A percentile compares a stretch with the other conserved stretches of the same genome.
Evolutionary conservation across 2,329 filamentous ascomycete species (phyloP).

Genomic region (Paecilomyces formosus): DNA sequence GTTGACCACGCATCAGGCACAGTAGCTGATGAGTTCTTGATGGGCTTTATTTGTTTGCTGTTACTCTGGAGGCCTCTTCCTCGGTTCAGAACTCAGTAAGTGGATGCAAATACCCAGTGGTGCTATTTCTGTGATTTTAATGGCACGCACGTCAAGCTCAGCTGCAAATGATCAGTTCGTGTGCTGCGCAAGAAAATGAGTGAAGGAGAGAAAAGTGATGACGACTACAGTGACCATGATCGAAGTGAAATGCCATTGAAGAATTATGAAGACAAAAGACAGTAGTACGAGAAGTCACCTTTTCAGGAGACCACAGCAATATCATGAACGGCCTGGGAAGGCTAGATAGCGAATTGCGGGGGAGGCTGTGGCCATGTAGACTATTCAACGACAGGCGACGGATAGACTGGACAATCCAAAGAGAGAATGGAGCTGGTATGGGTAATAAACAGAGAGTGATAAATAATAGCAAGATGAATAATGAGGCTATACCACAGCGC

Average conservation of each 20-base stretch:
- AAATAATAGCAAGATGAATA: not conserved
- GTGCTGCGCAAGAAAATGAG: not conserved
- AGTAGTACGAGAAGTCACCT: not conserved
- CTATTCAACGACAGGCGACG: not conserved
- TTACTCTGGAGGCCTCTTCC: not conserved
- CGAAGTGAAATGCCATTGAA: not conserved
- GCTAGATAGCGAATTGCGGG: not conserved
- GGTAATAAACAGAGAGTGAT: not conserved
- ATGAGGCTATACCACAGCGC: not conserved
- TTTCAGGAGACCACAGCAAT: not conserved
- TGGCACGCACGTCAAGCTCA: not conserved
- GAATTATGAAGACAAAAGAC: not conserved
- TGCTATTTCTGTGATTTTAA: not conserved
- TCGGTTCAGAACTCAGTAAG: not conserved
- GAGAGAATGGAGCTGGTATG: not conserved
- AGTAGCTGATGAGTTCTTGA: conserved; percentile 8
- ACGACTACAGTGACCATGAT: not conserved
- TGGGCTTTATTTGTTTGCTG: conserved; percentile 2
- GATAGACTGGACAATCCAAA: not conserved
- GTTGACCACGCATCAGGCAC: conserved; percentile 21
- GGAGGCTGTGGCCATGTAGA: not conserved
- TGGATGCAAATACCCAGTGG: not conserved
- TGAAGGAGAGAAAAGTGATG: not conserved
- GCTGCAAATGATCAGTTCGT: not conserved
- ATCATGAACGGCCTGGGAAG: not conserved